phyloP scores from a whole-genome alignment of 345 rosid genomes.

The Ceriops decandra region DNA sequence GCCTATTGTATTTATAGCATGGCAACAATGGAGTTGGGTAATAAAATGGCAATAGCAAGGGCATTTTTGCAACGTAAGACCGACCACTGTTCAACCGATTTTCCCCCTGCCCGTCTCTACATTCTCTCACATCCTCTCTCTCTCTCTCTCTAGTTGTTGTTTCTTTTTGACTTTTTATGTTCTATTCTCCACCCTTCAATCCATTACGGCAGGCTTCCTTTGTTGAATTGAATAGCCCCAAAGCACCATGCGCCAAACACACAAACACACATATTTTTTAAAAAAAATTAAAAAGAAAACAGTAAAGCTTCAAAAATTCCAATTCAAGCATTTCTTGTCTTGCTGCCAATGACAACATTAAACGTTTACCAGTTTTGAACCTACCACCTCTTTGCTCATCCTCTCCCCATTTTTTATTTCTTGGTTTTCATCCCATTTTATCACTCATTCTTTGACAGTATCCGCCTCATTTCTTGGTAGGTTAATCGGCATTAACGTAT shows the following conservation, averaged over 20 bases:
- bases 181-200: slow-evolving; percentile 13
- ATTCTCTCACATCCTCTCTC: neutral
- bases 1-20: too few species aligned
- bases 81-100: slow-evolving; percentile 20
- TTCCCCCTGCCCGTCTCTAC: neutral
- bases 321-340: neutral
- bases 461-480: slow-evolving; percentile 9
- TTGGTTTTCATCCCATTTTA: neutral
- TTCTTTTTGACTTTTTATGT: slow-evolving; percentile 32
- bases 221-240: slow-evolving; percentile 29
- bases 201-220: slow-evolving; percentile 31
- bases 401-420: neutral
- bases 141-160: neutral
- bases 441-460: slow-evolving; percentile 2
- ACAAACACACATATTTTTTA: too few species aligned
- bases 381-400: slow-evolving; percentile 22
- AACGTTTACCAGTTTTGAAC: slow-evolving; percentile 40
- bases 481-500: slow-evolving; percentile 17
- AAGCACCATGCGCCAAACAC: slow-evolving; percentile 15
- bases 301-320: neutral
- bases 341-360: slow-evolving; percentile 6
- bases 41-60: neutral
- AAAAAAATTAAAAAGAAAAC: neutral
- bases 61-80: slow-evolving; percentile 35
- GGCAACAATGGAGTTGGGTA: neutral